Evolutionary conservation across 2,329 filamentous ascomycete genomes (phyloP).

Genomic region (Alternaria angustiovoidea): DNA sequence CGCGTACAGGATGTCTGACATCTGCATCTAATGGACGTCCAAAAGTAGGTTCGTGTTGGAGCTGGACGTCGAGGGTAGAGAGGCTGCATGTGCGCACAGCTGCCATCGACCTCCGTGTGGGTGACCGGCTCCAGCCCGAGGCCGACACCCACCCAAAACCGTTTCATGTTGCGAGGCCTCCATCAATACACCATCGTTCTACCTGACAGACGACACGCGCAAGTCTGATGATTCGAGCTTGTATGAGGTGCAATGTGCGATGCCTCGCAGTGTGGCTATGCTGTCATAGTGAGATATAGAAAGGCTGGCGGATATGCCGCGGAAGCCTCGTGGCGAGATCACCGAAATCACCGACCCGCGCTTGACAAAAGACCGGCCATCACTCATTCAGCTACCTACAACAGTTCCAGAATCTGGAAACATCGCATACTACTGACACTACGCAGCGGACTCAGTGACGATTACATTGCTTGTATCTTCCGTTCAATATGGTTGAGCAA

Average conservation of each 20-base stretch:
- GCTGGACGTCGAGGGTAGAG: background rate
- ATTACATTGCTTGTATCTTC: background rate
- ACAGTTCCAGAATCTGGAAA: background rate
- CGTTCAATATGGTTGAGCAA: conserved; percentile 14
- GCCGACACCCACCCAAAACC: background rate
- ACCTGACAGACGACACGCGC: background rate
- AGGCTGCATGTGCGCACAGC: background rate
- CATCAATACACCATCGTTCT: background rate
- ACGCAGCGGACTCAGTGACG: background rate
- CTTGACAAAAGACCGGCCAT: background rate
- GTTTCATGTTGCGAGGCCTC: background rate
- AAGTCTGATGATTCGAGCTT: background rate
- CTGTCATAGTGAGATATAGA: background rate
- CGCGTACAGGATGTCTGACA: too few relatives aligned
- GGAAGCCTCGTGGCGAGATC: background rate
- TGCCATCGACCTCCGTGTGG: background rate
- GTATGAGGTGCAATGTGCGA: background rate
- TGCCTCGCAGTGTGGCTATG: background rate
- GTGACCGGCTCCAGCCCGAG: background rate
- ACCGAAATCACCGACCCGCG: background rate
- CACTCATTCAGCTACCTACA: background rate
- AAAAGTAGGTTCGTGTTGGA: too few relatives aligned
- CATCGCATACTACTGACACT: background rate
- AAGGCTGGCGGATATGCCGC: background rate
- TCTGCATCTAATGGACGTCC: too few relatives aligned